Evolutionary conservation across 768 basidiomycete genomes (phyloP).

Genomic region (Clitopilus passeckerianus): DNA sequence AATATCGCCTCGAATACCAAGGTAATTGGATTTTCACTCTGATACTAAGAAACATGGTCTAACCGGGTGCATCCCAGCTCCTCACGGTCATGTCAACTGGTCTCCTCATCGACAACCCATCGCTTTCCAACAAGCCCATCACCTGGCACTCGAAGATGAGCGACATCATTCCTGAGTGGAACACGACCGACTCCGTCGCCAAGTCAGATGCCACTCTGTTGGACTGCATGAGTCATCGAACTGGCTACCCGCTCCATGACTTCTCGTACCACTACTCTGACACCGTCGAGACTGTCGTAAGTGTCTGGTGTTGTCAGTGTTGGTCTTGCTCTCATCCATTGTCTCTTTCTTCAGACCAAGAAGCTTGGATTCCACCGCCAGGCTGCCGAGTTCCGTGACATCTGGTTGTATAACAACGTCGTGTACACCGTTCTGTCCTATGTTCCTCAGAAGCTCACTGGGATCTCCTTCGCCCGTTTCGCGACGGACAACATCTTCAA

Average conservation of each 20-base stretch:
- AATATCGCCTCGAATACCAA: constrained; percentile 14
- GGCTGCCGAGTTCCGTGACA: constrained; percentile 19
- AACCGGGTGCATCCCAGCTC: constrained; percentile 7
- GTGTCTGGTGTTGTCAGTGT: background rate
- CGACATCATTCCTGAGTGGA: constrained; percentile 18
- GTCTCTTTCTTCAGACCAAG: constrained; percentile 3
- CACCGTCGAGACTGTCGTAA: constrained; percentile 4
- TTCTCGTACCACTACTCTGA: constrained; percentile 9
- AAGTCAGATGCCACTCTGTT: constrained; percentile 13
- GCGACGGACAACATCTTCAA: constrained; percentile 22
- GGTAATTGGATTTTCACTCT: background rate
- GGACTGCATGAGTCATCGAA: constrained; percentile 24
- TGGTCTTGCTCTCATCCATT: background rate
- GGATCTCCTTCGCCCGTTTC: constrained; percentile 14
- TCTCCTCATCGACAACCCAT: constrained; percentile 20
- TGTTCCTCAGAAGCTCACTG: constrained; percentile 15
- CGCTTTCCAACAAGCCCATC: constrained; percentile 11
- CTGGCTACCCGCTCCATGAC: constrained; percentile 18
- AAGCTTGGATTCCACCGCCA: constrained; percentile 15
- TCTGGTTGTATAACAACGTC: constrained; percentile 19
- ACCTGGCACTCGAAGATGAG: constrained; percentile 18
- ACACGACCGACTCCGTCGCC: constrained; percentile 17
- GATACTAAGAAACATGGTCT: background rate
- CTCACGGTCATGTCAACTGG: constrained; percentile 18
- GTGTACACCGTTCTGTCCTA: constrained; percentile 20